Evolutionary conservation across 495 filamentous ascomycete genomes (phyloP).

Genomic region (Paragyromitra xinjiangensis): DNA sequence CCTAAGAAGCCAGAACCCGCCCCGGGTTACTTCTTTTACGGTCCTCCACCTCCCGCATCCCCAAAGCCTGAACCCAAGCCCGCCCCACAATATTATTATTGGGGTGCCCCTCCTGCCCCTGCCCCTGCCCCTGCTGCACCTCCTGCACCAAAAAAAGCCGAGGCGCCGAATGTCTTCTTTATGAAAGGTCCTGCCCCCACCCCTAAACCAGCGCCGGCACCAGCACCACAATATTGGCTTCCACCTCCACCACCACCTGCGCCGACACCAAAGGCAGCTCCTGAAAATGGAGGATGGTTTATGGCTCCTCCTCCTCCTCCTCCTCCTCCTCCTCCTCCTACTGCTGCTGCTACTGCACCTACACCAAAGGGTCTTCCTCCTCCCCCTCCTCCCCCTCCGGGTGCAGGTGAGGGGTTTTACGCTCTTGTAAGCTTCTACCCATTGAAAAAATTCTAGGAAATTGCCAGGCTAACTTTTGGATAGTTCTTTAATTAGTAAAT

Average conservation of each 20-base stretch:
- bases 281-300: background rate
- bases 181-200: background rate
- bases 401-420: constrained; percentile 7
- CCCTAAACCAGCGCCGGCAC: background rate
- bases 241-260: constrained; percentile 5
- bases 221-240: background rate
- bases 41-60: background rate
- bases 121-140: background rate
- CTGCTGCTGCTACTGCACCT: background rate
- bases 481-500: constrained; percentile 23
- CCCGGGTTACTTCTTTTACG: background rate
- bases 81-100: constrained; percentile 13
- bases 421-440: constrained; percentile 24
- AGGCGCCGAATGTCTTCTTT: no score
- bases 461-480: background rate
- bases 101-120: background rate
- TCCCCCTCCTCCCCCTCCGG: constrained; percentile 9
- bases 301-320: background rate
- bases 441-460: background rate
- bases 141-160: background rate
- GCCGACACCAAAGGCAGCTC: background rate
- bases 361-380: background rate
- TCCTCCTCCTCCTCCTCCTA: background rate
- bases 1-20: constrained; percentile 14
- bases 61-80: background rate